phyloP scores from a whole-genome alignment of 1,284 basidiomycete genomes.

The Pterulicium gracile region DNA sequence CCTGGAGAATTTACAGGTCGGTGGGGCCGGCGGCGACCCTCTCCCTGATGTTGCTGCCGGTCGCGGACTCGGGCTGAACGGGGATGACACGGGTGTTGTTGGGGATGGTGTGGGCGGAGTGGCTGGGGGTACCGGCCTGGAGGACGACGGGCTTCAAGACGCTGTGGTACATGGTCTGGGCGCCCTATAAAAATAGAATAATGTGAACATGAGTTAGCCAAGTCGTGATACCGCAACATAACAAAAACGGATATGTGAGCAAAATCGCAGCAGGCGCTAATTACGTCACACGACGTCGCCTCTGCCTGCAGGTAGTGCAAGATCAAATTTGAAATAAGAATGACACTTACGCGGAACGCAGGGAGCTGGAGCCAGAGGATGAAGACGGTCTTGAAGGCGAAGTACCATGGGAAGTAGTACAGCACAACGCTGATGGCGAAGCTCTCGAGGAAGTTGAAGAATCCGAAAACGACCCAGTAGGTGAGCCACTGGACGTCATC shows the following conservation, averaged over 20 bases:
- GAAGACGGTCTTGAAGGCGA: slow-evolving; percentile 81
- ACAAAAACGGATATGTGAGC: slow-evolving; percentile 3
- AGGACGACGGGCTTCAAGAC: slow-evolving; percentile 61
- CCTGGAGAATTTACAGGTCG: too few relatives aligned
- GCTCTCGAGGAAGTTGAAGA: slow-evolving; percentile 79
- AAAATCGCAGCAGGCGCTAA: too few relatives aligned
- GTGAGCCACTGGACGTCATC: slow-evolving; percentile 87
- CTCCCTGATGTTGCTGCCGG: slow-evolving; percentile 1
- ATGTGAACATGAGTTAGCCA: slow-evolving; percentile 10
- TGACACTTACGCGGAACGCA: slow-evolving; percentile 58
- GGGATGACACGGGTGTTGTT: neutral
- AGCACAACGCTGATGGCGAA: slow-evolving; percentile 65
- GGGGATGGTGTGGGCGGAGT: too few relatives aligned
- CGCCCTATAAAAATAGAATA: slow-evolving; percentile 44
- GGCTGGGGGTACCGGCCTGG: slow-evolving; percentile 37
- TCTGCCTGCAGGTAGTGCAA: too few relatives aligned
- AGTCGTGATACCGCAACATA: slow-evolving; percentile 4
- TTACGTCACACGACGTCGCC: too few relatives aligned
- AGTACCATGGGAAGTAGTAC: slow-evolving; percentile 86
- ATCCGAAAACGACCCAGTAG: slow-evolving; percentile 81
- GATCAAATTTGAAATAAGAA: slow-evolving; percentile 5
- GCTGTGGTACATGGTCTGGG: slow-evolving; percentile 57
- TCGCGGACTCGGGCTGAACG: slow-evolving; percentile 1
- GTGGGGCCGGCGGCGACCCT: too few relatives aligned
- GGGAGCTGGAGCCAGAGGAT: slow-evolving; percentile 83